Evolutionary conservation across 116 monocot species (phyloP).

Genomic region (Papilionanthe hybrid): DNA sequence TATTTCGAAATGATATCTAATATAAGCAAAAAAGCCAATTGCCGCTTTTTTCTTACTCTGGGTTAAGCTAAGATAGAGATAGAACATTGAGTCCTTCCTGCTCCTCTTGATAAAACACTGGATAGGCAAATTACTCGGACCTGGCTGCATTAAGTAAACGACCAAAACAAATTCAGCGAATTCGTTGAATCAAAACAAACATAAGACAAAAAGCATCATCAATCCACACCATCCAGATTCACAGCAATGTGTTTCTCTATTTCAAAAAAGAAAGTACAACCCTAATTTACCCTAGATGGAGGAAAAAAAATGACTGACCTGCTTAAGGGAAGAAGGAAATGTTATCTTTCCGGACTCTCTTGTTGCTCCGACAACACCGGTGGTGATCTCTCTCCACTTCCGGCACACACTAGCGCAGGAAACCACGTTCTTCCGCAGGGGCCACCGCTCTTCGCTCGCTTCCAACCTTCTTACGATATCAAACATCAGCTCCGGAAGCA

Average conservation of each 20-base stretch:
- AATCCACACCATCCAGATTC: neutral
- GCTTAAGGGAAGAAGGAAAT: conserved; percentile 47
- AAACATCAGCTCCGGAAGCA: conserved; percentile 46
- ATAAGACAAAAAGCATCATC: neutral
- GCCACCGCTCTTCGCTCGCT: conserved; percentile 45
- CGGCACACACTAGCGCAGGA: conserved; percentile 55
- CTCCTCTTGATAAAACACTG: conserved; percentile 50
- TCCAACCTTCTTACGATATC: conserved; percentile 46
- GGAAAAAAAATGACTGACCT: conserved; percentile 11
- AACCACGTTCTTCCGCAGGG: conserved; percentile 43
- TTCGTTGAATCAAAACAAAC: neutral
- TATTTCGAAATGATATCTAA: neutral
- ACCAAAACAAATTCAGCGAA: neutral
- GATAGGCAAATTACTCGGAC: conserved; percentile 33
- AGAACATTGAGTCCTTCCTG: conserved; percentile 48
- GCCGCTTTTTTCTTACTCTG: conserved; percentile 20
- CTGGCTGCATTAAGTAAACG: conserved; percentile 25
- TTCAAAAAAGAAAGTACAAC: neutral
- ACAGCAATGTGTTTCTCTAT: neutral
- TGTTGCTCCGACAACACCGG: conserved; percentile 30
- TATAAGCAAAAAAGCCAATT: neutral
- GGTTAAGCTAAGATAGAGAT: conserved; percentile 41
- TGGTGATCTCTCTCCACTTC: conserved; percentile 40
- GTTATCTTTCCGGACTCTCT: conserved; percentile 38
- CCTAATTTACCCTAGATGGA: neutral